Base-by-base conservation (phyloP, 2,329 filamentous ascomycete genomes). In the Neofusicoccum sp. region DNA sequence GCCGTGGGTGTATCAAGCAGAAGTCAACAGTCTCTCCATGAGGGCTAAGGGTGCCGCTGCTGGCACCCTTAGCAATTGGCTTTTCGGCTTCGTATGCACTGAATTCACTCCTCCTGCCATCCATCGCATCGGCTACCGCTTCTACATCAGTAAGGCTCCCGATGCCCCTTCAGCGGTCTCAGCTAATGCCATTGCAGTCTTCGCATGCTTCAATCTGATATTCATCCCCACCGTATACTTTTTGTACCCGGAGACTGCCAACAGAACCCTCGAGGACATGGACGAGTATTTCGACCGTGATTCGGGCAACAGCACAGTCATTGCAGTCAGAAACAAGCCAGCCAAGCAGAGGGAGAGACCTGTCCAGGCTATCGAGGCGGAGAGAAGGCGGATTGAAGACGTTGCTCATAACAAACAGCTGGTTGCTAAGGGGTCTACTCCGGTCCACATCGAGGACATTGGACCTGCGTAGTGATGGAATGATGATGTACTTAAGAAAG, bases 81-180 rank as follows among this genome's bases (percentile, higher is more conserved):
- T 79, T 7, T 70, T 70, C 36, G 75, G 75, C 6, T 80, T 79
- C 57, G 73, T 76, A 6, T 75, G 78, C 6, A 75, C 74, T 0
- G 77, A 80, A 63, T 77, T 78, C 63, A 80, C 78, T n/a, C 78
- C 78, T 58, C 68, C 73, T 3, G 77, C 75, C 0, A 71, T 78
- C 20, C 69, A 77, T 33, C 73, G 75, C 61, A 65, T 80, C 1
- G 65, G 67, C 4, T 80, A 77, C 76, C 70, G 69, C 0, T 79
- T 80, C 61, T 80, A 77, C 58, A 63, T 65, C 51, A 58, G 63
- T 28, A 63, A 58, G 47, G 26, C 3, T n/a, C 38, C 58, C 1
- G n/a, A 33, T 31, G 16, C 12, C 9, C 8, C 26, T 41, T 20
- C 16, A 6, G 14, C 12, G 14, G 3, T 34, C 16, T 3, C 2